Evolutionary conservation across 768 basidiomycete species (phyloP).

Genomic region (Suillus americanus): DNA sequence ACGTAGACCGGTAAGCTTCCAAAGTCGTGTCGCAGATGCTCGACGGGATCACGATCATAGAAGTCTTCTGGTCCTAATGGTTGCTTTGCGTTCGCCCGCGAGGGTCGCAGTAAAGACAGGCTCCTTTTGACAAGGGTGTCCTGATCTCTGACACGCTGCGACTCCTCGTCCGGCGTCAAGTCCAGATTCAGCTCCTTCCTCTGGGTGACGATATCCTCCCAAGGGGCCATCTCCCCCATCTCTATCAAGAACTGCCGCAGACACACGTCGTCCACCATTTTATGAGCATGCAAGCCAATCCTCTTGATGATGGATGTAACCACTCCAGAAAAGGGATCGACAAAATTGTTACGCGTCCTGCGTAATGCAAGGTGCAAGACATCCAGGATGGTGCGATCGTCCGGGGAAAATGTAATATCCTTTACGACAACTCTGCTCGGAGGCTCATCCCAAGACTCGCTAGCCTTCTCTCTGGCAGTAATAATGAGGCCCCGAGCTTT

Average conservation of each 20-base stretch:
- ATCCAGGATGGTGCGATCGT: conserved; percentile 57
- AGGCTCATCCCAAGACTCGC: conserved; percentile 31
- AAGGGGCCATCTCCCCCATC: conserved; percentile 74
- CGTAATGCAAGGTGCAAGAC: conserved; percentile 60
- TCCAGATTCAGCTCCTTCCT: conserved; percentile 34
- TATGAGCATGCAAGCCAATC: conserved; percentile 39
- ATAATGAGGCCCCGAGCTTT: conserved; percentile 49
- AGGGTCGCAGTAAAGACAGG: conserved; percentile 12
- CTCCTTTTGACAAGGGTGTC: conserved; percentile 22
- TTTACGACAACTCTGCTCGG: conserved; percentile 28
- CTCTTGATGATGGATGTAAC: conserved; percentile 58
- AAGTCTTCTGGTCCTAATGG: conserved; percentile 65
- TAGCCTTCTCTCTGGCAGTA: conserved; percentile 28
- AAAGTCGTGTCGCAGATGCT: conserved; percentile 82
- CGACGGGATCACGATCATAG: conserved; percentile 60
- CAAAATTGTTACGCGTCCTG: conserved; percentile 46
- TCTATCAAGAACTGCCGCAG: conserved; percentile 58
- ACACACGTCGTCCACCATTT: conserved; percentile 26
- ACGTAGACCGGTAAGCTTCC: conserved; percentile 79
- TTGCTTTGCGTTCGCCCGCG: conserved; percentile 15
- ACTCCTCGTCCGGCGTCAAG: conserved; percentile 21
- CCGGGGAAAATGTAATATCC: conserved; percentile 42
- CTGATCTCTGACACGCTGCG: conserved; percentile 35
- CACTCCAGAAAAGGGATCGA: conserved; percentile 59
- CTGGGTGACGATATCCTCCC: conserved; percentile 66